A percentile compares a stretch with the other conserved stretches of the same genome.
Conservation (phyloP, 768 basidiomycete genomes). For the Pholiota microspora region DNA sequence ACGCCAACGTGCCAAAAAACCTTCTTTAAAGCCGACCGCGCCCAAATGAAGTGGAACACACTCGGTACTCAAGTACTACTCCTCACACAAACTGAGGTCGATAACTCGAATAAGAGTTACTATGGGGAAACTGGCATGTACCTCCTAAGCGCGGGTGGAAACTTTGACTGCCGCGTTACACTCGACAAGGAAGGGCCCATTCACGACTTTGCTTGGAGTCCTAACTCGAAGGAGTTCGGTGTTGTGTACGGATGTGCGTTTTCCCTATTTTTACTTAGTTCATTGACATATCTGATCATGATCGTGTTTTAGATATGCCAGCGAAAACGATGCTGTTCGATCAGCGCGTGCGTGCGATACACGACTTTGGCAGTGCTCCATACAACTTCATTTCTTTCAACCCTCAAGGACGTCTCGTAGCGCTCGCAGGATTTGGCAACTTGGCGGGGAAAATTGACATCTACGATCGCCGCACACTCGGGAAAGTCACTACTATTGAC, state of each 20-base stretch:
- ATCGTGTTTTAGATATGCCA: conserved; percentile 72
- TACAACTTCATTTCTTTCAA: conserved; percentile 95
- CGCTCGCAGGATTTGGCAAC: conserved; percentile 95
- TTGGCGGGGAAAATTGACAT: conserved; percentile 92
- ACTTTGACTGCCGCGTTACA: conserved; percentile 87
- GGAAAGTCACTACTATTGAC: conserved; percentile 76
- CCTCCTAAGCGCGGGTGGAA: conserved; percentile 86
- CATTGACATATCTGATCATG: background rate
- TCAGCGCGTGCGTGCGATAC: conserved; percentile 79
- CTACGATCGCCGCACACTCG: conserved; percentile 83
- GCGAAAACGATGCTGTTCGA: conserved; percentile 93
- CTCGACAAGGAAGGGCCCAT: conserved; percentile 97
- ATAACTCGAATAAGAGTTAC: conserved; percentile 95
- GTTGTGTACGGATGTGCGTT: conserved; percentile 94
- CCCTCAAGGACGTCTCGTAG: conserved; percentile 85
- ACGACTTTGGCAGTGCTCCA: conserved; percentile 89
- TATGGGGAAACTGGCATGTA: conserved; percentile 98
- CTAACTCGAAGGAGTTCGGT: conserved; percentile 94
- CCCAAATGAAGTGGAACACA: conserved; percentile 94
- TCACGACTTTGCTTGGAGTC: conserved; percentile 95
- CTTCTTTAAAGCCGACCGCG: conserved; percentile 94
- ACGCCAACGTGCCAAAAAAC: conserved; percentile 82
- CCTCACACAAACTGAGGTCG: conserved; percentile 94
- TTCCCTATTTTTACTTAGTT: background rate
- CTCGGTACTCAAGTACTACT: conserved; percentile 91